Evolutionary conservation across 129 eudicot species (phyloP), one percentile per base, ranked within the genome.

Genomic region (Sambucus nigra): DNA sequence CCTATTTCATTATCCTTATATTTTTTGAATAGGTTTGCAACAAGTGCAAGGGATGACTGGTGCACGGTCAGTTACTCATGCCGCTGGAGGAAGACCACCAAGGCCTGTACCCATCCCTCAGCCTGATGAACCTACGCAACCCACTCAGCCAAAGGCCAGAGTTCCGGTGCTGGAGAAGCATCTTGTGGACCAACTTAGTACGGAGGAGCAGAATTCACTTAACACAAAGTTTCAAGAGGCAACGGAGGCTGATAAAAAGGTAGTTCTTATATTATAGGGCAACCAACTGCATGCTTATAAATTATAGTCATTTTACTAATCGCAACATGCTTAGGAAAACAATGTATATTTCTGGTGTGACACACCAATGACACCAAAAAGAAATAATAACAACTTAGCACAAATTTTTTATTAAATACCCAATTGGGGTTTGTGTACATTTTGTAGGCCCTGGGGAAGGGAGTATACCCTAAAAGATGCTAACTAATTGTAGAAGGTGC

Each of bases 141-240:
- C 78, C 25, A 68, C 67, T 53, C 92, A 67, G 47, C 84, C 47
- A 44, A 88, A 80, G 33, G 80, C 84, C 10, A 80, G 70, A 68
- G 91, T 88, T 66, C 97, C 97, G 13, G 79, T 67, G 10, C 62
- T 88, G 60, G 97, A 88, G 83, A 84, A 88, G 77, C 77, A 88
- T 74, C 77, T 88, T 7, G 69, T 88, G 45, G 84, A 77, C 65
- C 97, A 88, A 64, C 92, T 88, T 53, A 88, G 94, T 57, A 71
- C 65, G 47, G 97, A 84, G 64, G 97, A 88, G 65, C 97, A 88
- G 64, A 74, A 71, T 65, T 64, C 87, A 22, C 73, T 88, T 51
- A 84, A 77, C 59, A 77, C 76, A 12, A 88, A 88, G 69, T 84
- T 88, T 50, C 86, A 80, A 63, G 94, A 84, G 69, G 87, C 94